phyloP scores from a whole-genome alignment of 495 filamentous ascomycete species.

The Neurospora intermedia region DNA sequence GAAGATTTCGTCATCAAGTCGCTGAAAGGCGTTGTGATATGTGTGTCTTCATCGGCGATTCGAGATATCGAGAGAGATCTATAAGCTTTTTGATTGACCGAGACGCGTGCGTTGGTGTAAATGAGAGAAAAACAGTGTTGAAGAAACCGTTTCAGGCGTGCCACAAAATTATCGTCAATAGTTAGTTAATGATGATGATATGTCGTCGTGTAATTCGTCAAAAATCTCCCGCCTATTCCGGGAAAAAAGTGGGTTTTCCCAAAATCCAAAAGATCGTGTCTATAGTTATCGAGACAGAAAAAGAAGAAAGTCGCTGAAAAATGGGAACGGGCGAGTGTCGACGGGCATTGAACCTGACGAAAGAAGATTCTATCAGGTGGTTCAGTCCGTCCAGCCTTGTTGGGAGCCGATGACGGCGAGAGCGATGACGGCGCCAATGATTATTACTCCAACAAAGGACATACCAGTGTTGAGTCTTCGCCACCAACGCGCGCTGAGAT shows the following conservation, averaged over 20 bases:
- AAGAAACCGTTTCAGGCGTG: background rate
- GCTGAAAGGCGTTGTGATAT: background rate
- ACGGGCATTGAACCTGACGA: background rate
- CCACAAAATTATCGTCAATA: background rate
- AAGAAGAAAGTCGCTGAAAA: background rate
- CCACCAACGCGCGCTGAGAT: conserved; percentile 88
- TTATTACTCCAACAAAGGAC: conserved; percentile 63
- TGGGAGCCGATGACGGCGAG: conserved; percentile 47
- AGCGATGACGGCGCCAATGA: conserved; percentile 64
- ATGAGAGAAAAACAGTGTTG: background rate
- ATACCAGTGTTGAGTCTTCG: conserved; percentile 81
- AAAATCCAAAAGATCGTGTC: background rate
- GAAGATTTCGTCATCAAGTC: background rate
- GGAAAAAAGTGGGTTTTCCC: background rate
- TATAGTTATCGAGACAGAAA: background rate
- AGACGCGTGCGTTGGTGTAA: background rate
- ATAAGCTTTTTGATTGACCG: background rate
- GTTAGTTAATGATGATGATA: background rate
- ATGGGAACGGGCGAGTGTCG: background rate
- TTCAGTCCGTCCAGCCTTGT: conserved; percentile 24
- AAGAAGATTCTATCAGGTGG: background rate
- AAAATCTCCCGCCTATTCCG: background rate
- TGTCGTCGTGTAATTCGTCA: background rate
- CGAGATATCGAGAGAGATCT: background rate
- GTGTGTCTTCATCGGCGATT: background rate